Conservation (phyloP, 2,329 filamentous ascomycete genomes). For the Stachybotrys chlorohalonatus region DNA sequence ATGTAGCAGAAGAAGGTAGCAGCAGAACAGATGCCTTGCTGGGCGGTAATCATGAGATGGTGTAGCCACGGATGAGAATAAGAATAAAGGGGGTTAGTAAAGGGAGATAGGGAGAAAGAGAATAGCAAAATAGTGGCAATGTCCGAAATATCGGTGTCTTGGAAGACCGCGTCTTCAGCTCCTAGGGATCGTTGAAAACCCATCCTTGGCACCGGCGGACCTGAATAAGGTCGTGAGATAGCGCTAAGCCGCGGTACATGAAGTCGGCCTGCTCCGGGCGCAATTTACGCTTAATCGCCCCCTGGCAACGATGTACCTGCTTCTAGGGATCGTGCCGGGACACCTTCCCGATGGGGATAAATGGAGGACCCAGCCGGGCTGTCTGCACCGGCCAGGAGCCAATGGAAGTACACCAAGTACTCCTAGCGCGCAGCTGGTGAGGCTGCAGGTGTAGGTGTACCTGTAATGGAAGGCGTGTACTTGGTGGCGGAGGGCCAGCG, state of each 20-base stretch:
- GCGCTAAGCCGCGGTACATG: neutral
- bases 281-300: neutral
- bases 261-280: neutral
- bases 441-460: neutral
- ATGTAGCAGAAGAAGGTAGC: slow-evolving; percentile 30
- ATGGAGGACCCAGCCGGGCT: neutral
- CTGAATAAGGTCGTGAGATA: neutral
- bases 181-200: too few species aligned
- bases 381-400: neutral
- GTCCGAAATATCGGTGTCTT: too few species aligned
- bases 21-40: slow-evolving; percentile 10
- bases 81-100: neutral
- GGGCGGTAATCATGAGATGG: slow-evolving; percentile 13
- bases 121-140: neutral
- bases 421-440: neutral
- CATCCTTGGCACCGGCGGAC: too few species aligned
- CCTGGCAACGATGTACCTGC: neutral
- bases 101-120: neutral
- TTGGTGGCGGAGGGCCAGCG: neutral
- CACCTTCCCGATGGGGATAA: neutral
- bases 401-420: neutral
- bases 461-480: neutral
- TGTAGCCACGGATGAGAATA: neutral
- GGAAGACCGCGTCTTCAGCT: too few species aligned
- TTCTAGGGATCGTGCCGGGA: neutral